These are phyloP conservation scores for Smallanthus sonchifolius DNA, from an alignment of 129 eudicot genomes.

Conservation along the genomic window DNA sequence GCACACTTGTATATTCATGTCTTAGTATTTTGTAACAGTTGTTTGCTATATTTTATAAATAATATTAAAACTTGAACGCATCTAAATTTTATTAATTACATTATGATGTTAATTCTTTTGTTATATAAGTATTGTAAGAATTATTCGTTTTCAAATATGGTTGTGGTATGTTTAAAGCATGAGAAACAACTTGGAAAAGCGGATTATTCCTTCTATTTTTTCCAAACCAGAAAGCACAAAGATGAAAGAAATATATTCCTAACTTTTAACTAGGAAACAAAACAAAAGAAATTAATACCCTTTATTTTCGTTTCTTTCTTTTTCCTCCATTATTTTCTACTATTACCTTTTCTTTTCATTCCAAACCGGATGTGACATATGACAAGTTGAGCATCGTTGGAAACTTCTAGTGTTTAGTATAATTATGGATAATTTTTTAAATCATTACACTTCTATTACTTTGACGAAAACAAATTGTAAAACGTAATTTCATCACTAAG, in stretches of 20 bases:
- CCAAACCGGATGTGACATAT: neutral
- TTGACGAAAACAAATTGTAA: no score
- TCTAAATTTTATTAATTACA: no score
- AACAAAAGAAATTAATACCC: neutral
- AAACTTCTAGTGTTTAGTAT: neutral
- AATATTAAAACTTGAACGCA: no score
- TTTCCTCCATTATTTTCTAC: neutral
- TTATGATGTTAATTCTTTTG: neutral
- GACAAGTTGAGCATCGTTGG: neutral
- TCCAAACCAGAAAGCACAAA: neutral
- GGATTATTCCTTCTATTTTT: neutral
- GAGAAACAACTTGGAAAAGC: no score
- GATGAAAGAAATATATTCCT: neutral
- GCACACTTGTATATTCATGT: no score
- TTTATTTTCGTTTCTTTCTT: no score
- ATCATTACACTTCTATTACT: no score
- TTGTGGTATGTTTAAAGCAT: neutral
- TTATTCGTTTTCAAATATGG: neutral
- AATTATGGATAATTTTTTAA: no score
- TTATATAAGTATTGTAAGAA: neutral
- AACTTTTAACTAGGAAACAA: neutral
- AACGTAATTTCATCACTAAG: no score
- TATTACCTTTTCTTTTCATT: neutral
- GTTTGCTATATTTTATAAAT: no score
- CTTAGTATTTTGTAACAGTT: no score